Evolutionary conservation across 139 green algal genomes (phyloP).

Genomic region (Gonium pectorale): DNA sequence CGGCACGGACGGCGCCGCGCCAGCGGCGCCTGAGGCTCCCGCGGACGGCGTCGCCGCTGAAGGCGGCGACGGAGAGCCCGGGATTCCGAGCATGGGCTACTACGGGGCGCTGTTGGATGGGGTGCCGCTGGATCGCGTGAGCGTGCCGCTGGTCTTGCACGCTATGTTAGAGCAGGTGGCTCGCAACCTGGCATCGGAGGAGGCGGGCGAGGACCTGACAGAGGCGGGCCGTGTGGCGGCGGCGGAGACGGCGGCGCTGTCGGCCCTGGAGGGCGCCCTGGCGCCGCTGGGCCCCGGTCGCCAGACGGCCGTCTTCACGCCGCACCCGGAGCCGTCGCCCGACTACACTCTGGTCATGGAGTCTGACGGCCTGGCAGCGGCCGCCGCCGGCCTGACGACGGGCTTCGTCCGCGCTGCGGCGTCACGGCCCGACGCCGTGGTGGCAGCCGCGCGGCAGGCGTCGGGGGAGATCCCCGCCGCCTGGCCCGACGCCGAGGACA

Average conservation of each 20-base stretch:
- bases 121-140: conserved; percentile 62
- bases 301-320: conserved; percentile 8
- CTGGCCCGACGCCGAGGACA: too few relatives aligned
- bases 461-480: too few relatives aligned
- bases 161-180: conserved; percentile 70
- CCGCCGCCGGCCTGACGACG: conserved; percentile 46
- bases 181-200: conserved; percentile 35
- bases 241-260: conserved; percentile 40
- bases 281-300: not conserved
- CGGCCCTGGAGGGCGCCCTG: conserved; percentile 38
- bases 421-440: conserved; percentile 21
- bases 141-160: conserved; percentile 67
- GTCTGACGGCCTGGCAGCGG: conserved; percentile 46
- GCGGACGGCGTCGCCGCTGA: not conserved
- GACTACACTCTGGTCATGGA: conserved; percentile 41
- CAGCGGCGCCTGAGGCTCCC: not conserved
- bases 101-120: conserved; percentile 60
- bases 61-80: not conserved
- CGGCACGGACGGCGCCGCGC: not conserved
- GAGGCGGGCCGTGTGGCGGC: conserved; percentile 35
- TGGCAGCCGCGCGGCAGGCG: not conserved
- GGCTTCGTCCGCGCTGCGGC: conserved; percentile 34
- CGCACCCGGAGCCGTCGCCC: not conserved
- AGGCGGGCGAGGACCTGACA: conserved; percentile 38
- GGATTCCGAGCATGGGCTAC: conserved; percentile 21